Evolutionary conservation across 441 rosid genomes (phyloP).

Genomic region (Erodium trifolium): DNA sequence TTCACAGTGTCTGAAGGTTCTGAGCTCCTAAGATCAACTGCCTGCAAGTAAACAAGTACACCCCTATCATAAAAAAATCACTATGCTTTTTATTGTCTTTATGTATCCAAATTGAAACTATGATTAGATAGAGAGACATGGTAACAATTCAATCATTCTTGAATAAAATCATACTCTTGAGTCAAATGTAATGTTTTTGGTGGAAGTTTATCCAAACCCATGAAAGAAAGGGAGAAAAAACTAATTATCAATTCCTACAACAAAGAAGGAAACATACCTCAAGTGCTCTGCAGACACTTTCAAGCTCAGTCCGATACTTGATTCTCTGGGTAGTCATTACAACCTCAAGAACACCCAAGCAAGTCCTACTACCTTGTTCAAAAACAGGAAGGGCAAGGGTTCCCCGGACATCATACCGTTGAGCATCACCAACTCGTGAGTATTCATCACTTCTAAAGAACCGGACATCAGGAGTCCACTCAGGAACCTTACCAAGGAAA

Average conservation of each 20-base stretch:
- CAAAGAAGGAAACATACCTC: constrained; percentile 42
- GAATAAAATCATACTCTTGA: no score
- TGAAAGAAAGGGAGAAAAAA: no score
- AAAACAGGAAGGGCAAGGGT: constrained; percentile 85
- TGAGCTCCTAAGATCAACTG: constrained; percentile 74
- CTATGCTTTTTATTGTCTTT: not conserved
- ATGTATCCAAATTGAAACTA: no score
- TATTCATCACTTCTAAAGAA: constrained; percentile 81
- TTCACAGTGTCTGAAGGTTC: constrained; percentile 30
- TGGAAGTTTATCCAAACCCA: no score
- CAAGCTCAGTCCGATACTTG: constrained; percentile 58
- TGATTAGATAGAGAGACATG: no score
- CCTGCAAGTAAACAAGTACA: constrained; percentile 33
- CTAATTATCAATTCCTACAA: no score
- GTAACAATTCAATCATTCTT: no score
- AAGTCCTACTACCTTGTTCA: constrained; percentile 71
- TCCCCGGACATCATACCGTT: constrained; percentile 63
- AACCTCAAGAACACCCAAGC: constrained; percentile 87
- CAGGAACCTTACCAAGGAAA: constrained; percentile 73
- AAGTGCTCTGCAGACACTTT: constrained; percentile 72
- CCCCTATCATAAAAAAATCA: constrained; percentile 4
- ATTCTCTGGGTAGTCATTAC: constrained; percentile 63
- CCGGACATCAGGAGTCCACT: constrained; percentile 93
- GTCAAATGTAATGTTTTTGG: no score
- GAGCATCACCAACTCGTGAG: constrained; percentile 60